A percentile compares a stretch with the other conserved stretches of the same genome.
phyloP scores from a whole-genome alignment of 257 asterid species.

The Sherardia arvensis region DNA sequence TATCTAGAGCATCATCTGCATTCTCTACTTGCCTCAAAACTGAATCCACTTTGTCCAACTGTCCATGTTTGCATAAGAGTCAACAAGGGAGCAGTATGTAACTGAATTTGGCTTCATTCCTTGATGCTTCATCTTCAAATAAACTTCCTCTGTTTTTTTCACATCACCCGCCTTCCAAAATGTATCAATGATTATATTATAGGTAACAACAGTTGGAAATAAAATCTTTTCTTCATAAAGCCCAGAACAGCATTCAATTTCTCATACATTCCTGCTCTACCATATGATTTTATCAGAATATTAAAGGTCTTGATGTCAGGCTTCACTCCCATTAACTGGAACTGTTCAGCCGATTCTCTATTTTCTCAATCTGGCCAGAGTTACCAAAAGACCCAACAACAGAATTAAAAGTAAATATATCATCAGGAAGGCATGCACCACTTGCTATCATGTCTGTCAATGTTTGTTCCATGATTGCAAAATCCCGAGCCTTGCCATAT shows the following conservation, averaged over 20 bases:
- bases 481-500: slow-evolving; percentile 64
- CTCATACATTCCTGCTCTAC: slow-evolving; percentile 39
- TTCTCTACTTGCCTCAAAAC: slow-evolving; percentile 72
- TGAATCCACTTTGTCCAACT: slow-evolving; percentile 47
- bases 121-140: slow-evolving; percentile 73
- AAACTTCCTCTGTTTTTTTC: slow-evolving; percentile 62
- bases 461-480: slow-evolving; percentile 57
- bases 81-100: slow-evolving; percentile 69
- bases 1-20: slow-evolving; percentile 70
- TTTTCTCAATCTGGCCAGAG: slow-evolving; percentile 51
- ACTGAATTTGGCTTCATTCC: slow-evolving; percentile 78
- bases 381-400: slow-evolving; percentile 72
- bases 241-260: slow-evolving; percentile 66
- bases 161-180: slow-evolving; percentile 66
- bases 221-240: slow-evolving; percentile 69
- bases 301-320: slow-evolving; percentile 79
- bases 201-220: slow-evolving; percentile 64
- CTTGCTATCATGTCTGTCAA: slow-evolving; percentile 59
- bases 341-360: slow-evolving; percentile 88
- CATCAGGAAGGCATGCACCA: slow-evolving; percentile 51
- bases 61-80: slow-evolving; percentile 68
- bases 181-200: slow-evolving; percentile 60
- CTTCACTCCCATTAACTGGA: slow-evolving; percentile 65
- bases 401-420: slow-evolving; percentile 67
- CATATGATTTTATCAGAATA: slow-evolving; percentile 59